Base-by-base conservation (phyloP, 1,139 yeast species). In the Keqinozyma sinolaborantium region DNA sequence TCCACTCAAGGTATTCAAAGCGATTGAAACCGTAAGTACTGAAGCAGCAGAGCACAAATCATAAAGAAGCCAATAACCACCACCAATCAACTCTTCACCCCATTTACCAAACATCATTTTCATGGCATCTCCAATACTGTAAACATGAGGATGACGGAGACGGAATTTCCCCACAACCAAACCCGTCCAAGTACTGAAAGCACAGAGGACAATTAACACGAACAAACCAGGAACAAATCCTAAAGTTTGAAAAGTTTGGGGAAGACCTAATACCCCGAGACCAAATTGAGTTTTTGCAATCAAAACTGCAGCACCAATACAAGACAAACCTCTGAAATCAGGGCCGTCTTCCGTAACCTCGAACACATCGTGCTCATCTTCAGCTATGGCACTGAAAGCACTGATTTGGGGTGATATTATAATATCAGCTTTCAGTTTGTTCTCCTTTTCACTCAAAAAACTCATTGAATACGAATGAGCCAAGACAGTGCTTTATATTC, bases 261-360 rank as follows among this genome's bases (percentile, higher is more conserved):
- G 44, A 29, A 40, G 23, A n/a, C 42, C 44, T 15, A 40, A 31
- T 4, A 36, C 36, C 3, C 44, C 44, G 15, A 40, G 29, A 13
- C 44, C 44, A 14, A 37, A 26, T 29, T 35, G 39, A 12, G 35
- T 26, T 16, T 37, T 40, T 13, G 41, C 39, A 24, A 40, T 40
- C 28, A 40, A 36, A 15, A 36, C 34, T n/a, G 42, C 40, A 14
- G 35, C 44, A 16, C 44, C 42, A 3, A 38, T 16, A 12, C 29
- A 25, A 8, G 37, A 20, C 7, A 40, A 35, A 11, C 44, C 44
- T 23, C 44, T 31, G 23, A 38, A 40, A 30, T 40, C 44, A 3
- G 38, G 37, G 4, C 40, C 42, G 7, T 29, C 34, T 9, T 31
- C 30, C 3, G 30, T 31, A n/a, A 18, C 30, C n/a, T n/a, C n/a